phyloP scores from a whole-genome alignment of 371 early-diverging fungal species.

The Apophysomyces ossiformis region DNA sequence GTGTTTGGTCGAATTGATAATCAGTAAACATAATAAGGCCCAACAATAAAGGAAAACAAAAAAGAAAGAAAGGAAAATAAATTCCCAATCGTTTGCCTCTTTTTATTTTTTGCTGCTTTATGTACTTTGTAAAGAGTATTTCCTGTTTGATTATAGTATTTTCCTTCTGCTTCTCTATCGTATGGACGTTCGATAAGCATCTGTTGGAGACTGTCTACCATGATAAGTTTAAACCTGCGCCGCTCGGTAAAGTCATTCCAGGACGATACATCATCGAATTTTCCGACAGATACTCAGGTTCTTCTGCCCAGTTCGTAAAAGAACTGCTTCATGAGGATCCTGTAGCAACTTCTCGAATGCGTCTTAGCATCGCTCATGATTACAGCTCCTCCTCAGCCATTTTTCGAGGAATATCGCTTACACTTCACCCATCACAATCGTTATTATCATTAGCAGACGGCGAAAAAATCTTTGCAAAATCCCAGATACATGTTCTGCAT shows the following conservation, averaged over 20 bases:
- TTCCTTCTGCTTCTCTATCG: not conserved
- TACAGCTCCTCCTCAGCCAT: conserved; percentile 28
- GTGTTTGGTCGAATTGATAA: not conserved
- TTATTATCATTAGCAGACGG: not conserved
- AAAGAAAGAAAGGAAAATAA: not conserved
- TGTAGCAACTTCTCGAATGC: conserved; percentile 21
- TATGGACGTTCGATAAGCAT: not conserved
- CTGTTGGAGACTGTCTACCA: conserved; percentile 1
- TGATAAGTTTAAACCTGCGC: conserved; percentile 27
- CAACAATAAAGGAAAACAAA: not conserved
- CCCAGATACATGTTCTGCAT: conserved; percentile 13
- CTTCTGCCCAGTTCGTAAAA: conserved; percentile 28
- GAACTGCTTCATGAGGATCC: conserved; percentile 29
- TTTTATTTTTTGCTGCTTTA: not conserved
- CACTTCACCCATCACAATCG: conserved; percentile 15
- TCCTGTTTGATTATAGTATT: not conserved
- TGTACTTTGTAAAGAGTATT: not conserved
- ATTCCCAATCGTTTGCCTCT: not conserved
- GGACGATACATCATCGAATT: conserved; percentile 48
- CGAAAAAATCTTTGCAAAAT: not conserved
- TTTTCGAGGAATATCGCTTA: conserved; percentile 43
- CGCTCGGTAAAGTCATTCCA: conserved; percentile 30
- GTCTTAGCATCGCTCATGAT: conserved; percentile 33
- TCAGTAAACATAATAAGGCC: not conserved
- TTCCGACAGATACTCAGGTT: conserved; percentile 26